Evolutionary conservation across 345 rosid genomes (phyloP).

Genomic region (Jatropha curcas): DNA sequence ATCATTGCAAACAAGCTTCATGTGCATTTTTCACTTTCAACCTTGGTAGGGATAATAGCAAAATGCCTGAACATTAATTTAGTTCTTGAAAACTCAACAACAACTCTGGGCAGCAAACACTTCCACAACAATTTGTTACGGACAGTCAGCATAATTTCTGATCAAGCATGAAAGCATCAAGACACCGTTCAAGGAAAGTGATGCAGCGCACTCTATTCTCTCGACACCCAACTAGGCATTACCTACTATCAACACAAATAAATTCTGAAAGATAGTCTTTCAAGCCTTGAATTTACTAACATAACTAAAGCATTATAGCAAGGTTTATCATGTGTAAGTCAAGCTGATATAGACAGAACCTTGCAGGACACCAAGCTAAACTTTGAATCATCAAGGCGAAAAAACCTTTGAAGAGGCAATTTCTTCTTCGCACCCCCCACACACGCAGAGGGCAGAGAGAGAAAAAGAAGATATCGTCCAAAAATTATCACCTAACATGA

Average conservation of each 20-base stretch:
- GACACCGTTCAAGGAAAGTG: too few species aligned
- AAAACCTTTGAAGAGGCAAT: constrained; percentile 71
- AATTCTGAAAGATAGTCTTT: constrained; percentile 1
- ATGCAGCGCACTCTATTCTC: too few species aligned
- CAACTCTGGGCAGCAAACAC: too few species aligned
- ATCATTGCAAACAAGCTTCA: too few species aligned
- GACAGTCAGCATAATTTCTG: too few species aligned
- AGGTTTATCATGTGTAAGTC: not conserved
- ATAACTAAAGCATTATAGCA: not conserved
- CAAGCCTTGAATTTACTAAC: not conserved
- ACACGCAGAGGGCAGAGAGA: constrained; percentile 14
- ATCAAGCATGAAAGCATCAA: too few species aligned
- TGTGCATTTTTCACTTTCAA: too few species aligned
- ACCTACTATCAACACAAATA: constrained; percentile 8
- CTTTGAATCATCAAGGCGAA: constrained; percentile 79
- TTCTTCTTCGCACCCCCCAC: too few species aligned
- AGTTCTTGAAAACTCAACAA: too few species aligned
- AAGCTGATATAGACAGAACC: constrained; percentile 44
- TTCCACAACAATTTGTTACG: too few species aligned
- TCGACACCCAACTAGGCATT: not conserved
- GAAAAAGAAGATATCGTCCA: not conserved
- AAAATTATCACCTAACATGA: not conserved
- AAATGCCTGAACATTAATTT: too few species aligned
- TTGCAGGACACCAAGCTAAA: constrained; percentile 69
- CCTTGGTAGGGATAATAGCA: too few species aligned